These are phyloP conservation scores for Boletus sp. DNA, from an alignment of 768 basidiomycete species.

Conservation along the genomic window DNA sequence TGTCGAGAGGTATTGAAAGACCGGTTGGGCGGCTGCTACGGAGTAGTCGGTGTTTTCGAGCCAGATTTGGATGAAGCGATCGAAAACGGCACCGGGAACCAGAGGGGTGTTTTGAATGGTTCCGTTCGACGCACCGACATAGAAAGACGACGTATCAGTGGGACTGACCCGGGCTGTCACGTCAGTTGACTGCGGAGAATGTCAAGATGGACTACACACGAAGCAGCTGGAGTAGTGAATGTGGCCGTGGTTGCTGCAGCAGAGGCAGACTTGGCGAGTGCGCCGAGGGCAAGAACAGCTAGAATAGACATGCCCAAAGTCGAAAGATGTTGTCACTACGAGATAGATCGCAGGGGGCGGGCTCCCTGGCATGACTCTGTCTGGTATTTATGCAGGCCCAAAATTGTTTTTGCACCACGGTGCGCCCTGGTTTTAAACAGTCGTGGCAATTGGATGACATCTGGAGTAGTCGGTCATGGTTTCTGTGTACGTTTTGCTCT, in stretches of 20 bases:
- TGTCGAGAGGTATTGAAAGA: slow-evolving; percentile 38
- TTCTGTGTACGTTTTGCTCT: neutral
- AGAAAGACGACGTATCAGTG: slow-evolving; percentile 33
- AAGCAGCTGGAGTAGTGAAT: slow-evolving; percentile 22
- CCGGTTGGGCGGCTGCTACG: slow-evolving; percentile 23
- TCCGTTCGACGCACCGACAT: slow-evolving; percentile 41
- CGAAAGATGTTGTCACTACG: neutral
- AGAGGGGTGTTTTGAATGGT: slow-evolving; percentile 35
- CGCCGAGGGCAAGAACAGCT: slow-evolving; percentile 12
- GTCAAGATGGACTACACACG: slow-evolving; percentile 13
- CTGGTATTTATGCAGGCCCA: slow-evolving; percentile 8
- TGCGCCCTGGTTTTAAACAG: neutral
- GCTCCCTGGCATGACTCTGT: neutral
- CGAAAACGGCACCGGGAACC: slow-evolving; percentile 42
- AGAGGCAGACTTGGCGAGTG: slow-evolving; percentile 12
- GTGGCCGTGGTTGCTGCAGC: slow-evolving; percentile 12
- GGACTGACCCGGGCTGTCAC: slow-evolving; percentile 8
- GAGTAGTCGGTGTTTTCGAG: slow-evolving; percentile 57
- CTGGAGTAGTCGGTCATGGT: too few relatives aligned
- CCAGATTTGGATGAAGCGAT: slow-evolving; percentile 51
- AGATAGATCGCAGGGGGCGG: neutral
- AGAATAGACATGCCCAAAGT: slow-evolving; percentile 7
- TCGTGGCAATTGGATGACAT: neutral
- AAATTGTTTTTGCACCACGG: neutral
- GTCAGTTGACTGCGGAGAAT: neutral